A percentile compares a stretch with the other conserved stretches of the same genome.
Evolutionary conservation across 495 filamentous ascomycete genomes (phyloP).

Genomic region (Podospora australis): DNA sequence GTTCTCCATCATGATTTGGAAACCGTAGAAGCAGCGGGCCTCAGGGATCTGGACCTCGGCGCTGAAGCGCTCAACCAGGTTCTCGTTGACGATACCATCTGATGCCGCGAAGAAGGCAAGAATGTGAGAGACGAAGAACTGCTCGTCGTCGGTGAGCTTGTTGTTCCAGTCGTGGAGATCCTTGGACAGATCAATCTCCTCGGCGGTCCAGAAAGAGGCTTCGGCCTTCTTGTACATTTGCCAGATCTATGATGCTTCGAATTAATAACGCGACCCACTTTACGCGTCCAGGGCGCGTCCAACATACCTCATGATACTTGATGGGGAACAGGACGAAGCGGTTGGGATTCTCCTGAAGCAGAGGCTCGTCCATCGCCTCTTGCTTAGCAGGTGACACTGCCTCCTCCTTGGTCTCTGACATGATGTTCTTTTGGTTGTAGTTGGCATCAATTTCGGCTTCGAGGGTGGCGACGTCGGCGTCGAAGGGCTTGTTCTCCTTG

Average conservation of each 20-base stretch:
- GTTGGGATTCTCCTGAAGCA: conserved; percentile 91
- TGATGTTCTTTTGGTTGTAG: conserved; percentile 36
- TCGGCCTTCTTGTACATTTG: conserved; percentile 99
- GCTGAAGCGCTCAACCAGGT: conserved; percentile 95
- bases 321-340: conserved; percentile 98
- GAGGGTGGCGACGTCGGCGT: conserved; percentile 50
- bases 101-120: conserved; percentile 99
- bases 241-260: conserved; percentile 66
- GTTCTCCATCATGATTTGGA: conserved; percentile 99
- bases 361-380: conserved; percentile 75
- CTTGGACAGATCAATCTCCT: conserved; percentile 98
- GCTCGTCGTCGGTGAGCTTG: conserved; percentile 90
- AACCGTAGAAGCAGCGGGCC: conserved; percentile 99
- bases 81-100: conserved; percentile 99
- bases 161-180: conserved; percentile 99
- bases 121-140: conserved; percentile 96
- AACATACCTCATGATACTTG: conserved; percentile 96
- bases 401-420: conserved; percentile 35
- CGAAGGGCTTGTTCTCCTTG: conserved; percentile 78
- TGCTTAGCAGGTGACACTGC: conserved; percentile 48
- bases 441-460: conserved; percentile 49
- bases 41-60: conserved; percentile 96
- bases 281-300: conserved; percentile 55
- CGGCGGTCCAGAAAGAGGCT: conserved; percentile 98
- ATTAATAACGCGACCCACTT: conserved; percentile 45